Percentiles rank a stretch among this genome's conserved stretches.
Evolutionary conservation across 495 filamentous ascomycete genomes (phyloP).

Genomic region (Tuber borchii): DNA sequence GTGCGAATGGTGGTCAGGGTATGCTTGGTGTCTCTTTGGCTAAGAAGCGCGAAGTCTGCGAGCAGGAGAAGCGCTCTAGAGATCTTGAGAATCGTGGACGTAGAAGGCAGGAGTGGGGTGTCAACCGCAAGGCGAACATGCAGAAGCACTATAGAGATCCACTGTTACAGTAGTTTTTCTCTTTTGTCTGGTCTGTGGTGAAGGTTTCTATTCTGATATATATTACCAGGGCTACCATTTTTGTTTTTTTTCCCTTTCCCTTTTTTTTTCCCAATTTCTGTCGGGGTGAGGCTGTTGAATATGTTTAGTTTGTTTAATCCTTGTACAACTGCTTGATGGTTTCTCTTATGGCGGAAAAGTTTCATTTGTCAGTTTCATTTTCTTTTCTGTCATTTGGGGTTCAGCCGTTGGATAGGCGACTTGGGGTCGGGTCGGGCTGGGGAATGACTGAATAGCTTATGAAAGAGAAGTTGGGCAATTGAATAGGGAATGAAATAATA

Average conservation of each 20-base stretch:
- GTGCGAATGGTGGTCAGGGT: slow-evolving; percentile 66
- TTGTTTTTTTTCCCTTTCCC: neutral
- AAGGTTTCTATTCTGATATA: slow-evolving; percentile 4
- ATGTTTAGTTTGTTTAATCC: neutral
- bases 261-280: neutral
- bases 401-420: too few species aligned
- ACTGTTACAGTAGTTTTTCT: slow-evolving; percentile 31
- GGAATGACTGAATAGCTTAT: neutral
- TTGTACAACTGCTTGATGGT: neutral
- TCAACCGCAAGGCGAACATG: slow-evolving; percentile 59
- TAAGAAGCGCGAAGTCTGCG: slow-evolving; percentile 59
- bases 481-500: neutral
- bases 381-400: neutral
- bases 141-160: slow-evolving; percentile 73
- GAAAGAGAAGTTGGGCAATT: neutral
- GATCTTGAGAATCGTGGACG: slow-evolving; percentile 56
- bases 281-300: neutral
- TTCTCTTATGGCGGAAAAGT: neutral
- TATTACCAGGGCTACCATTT: neutral
- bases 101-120: slow-evolving; percentile 55
- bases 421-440: neutral
- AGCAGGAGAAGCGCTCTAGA: slow-evolving; percentile 59
- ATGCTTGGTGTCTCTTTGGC: slow-evolving; percentile 67
- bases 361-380: neutral
- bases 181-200: neutral